Base-by-base conservation (phyloP, 768 basidiomycete species). In the Suillus subluteus region DNA sequence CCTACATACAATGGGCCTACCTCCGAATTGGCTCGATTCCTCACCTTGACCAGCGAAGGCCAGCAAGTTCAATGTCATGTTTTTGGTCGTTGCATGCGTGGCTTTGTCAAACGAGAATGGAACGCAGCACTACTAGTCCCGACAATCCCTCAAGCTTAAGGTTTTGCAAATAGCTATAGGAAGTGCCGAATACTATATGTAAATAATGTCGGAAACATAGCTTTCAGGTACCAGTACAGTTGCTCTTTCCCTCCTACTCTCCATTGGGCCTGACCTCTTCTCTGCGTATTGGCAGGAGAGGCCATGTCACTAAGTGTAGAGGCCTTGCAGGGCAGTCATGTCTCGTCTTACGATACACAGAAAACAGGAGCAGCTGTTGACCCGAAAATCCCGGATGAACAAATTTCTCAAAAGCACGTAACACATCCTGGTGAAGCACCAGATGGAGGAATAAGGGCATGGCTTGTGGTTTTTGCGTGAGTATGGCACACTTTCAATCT, bases 361-460 rank as follows among this genome's bases (percentile, higher is more conserved):
- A 38, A 43, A 2, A 18, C 40, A 21, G 66, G 26, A 2, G 61
- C 46, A 16, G 8, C 18, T 30, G 65, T 65, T 58, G 68, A 71
- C 6, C 41, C 23, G 21, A 4, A 8, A 38, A n/a, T n/a, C 1
- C 21, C 6, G 21, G 6, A 56, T n/a, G 32, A 35, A n/a, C 41
- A 62, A 32, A 18, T 43, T 40, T 37, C 35, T 62, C 59, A 32
- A 6, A 77, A 56, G 12, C 35, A 70, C 26, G 68, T 46, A 54
- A 71, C 68, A 61, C 68, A 77, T 58, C 68, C 58, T 0, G 72
- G 67, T 32, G 77, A 71, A 2, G 48, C 75, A 13, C 76, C 76
- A 3, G 76, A 76, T 62, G 76, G 75, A 4, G 76, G 76, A 21
- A 15, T 73, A 35, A 76, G 75, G 38, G 76, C 76, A 4, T 78